Percentiles rank a stretch among this genome's conserved stretches.
Conservation (phyloP, 768 basidiomycete species). For the Pleurotus sapidus region DNA sequence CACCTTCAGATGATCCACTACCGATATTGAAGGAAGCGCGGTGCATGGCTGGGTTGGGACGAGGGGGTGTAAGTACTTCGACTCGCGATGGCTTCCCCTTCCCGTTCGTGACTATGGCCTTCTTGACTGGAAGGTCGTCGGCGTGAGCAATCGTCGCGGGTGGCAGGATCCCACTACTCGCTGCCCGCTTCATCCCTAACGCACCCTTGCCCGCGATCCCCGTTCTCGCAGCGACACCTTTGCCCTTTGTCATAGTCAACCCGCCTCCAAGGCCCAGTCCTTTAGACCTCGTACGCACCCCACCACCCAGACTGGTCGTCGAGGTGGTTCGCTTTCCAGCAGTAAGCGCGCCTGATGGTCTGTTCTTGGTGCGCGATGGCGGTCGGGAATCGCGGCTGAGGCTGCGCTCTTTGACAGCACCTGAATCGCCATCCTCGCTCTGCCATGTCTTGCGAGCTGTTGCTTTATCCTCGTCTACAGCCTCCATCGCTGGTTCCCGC, state of each 20-base stretch:
- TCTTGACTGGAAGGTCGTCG: constrained; percentile 13
- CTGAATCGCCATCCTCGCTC: neutral
- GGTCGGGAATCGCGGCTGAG: neutral
- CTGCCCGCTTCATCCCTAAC: constrained; percentile 4
- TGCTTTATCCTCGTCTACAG: neutral
- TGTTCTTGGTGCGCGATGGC: neutral
- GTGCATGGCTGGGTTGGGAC: neutral
- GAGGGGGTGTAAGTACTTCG: neutral
- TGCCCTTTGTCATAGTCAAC: constrained; percentile 7
- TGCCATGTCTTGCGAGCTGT: neutral
- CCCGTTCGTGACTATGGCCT: constrained; percentile 11
- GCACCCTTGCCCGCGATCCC: constrained; percentile 10
- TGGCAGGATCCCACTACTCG: constrained; percentile 4
- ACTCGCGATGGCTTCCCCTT: neutral
- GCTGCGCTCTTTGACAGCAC: neutral
- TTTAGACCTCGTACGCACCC: neutral
- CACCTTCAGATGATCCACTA: constrained; percentile 5
- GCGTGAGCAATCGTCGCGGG: neutral
- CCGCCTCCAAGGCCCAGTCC: constrained; percentile 6
- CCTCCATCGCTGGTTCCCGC: neutral
- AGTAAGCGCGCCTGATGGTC: neutral
- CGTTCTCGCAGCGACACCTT: constrained; percentile 1
- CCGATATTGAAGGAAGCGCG: constrained; percentile 4
- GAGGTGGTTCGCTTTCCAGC: constrained; percentile 1
- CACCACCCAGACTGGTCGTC: constrained; percentile 1